A percentile compares a stretch with the other conserved stretches of the same genome.
Evolutionary conservation across 495 filamentous ascomycete species (phyloP).

Genomic region (Letharia columbiana): DNA sequence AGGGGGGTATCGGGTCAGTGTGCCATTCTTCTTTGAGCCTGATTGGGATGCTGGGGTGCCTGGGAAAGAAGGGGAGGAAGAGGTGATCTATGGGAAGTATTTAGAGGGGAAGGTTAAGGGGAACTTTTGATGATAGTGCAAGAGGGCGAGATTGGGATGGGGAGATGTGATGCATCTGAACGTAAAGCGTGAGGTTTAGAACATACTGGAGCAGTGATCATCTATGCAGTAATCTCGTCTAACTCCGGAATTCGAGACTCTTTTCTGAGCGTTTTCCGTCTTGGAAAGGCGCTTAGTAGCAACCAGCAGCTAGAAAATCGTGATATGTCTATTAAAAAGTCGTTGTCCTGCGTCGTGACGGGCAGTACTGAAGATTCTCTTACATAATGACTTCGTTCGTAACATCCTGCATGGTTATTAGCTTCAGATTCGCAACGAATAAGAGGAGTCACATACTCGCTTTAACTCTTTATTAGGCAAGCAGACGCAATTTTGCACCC

Average conservation of each 20-base stretch:
- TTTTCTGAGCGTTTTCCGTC: not conserved
- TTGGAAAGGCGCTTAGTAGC: not conserved
- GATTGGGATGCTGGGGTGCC: slow-evolving; percentile 28
- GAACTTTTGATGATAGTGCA: slow-evolving; percentile 15
- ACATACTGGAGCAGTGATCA: not conserved
- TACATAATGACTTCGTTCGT: slow-evolving; percentile 97
- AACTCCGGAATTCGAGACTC: not conserved
- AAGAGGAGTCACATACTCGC: slow-evolving; percentile 55
- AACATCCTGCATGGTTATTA: slow-evolving; percentile 55
- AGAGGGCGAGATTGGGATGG: not conserved
- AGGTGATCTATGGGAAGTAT: slow-evolving; percentile 20
- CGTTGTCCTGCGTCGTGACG: not conserved
- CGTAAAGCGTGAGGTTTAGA: not conserved
- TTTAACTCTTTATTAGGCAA: slow-evolving; percentile 98
- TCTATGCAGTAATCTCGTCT: not conserved
- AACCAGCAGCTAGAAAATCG: not conserved
- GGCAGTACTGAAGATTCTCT: not conserved
- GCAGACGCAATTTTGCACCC: slow-evolving; percentile 97
- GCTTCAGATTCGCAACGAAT: not conserved
- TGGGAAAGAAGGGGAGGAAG: slow-evolving; percentile 7
- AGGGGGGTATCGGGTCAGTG: slow-evolving; percentile 30
- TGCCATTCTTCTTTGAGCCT: slow-evolving; percentile 39
- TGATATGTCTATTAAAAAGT: not conserved
- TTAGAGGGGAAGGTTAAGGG: slow-evolving; percentile 18
- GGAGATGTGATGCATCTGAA: not conserved